Base-by-base conservation (phyloP, 257 asterid genomes). In the Solanum raphanifolium region DNA sequence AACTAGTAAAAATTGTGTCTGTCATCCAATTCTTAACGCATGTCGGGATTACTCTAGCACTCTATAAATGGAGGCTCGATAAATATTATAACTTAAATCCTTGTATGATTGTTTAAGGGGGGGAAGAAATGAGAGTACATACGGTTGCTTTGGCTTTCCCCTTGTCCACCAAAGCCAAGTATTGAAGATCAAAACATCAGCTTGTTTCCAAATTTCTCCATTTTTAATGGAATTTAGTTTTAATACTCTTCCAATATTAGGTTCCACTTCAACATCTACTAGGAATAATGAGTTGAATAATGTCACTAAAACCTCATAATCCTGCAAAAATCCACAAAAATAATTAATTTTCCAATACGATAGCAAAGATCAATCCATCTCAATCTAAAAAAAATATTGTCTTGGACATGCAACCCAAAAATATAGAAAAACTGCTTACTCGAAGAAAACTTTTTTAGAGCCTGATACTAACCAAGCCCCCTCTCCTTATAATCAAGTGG, bases 131-230 rank as follows among this genome's bases (percentile, higher is more conserved):
- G 8, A n/a, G 60, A 29, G 83, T 62, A 46, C 91, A 6, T 91
- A 95, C 98, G 95, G 96, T 89, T 94, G 96, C 39, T 88, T 88
- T 10, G 88, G 90, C 60, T 94, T 95, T 2, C 41, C 87, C 27
- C 94, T 94, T 9, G 88, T 89, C 96, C 96, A 95, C 98, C 98
- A 95, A 9, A 92, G 97, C 97, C 97, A 95, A 1, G 96, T 90
- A 88, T 95, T 95, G 89, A 95, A 93, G 90, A 95, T 92, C 58
- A 94, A 84, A 78, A 94, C 87, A 48, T 95, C 95, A 3, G 89
- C 90, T 83, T 91, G 89, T 68, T 85, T 92, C 98, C 98, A 95
- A 9, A 38, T 87, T 4, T 86, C 89, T 5, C 94, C 93, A 82
- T 89, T 90, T 21, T 89, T 88, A 20, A 93, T 88, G 13, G 94